Conservation (phyloP, 345 rosid genomes). For the Boechera divaricarpa region DNA sequence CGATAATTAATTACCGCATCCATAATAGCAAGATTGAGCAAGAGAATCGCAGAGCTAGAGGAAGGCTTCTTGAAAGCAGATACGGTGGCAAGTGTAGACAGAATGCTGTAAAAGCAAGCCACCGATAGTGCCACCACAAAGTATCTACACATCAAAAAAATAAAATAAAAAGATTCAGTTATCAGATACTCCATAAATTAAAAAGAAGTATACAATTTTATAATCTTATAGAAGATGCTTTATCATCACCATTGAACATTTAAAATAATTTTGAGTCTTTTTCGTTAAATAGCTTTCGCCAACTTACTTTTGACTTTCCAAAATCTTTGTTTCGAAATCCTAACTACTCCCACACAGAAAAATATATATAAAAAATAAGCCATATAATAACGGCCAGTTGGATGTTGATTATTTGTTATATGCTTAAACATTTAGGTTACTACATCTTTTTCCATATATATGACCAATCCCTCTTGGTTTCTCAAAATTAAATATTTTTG, state of each 20-base stretch:
- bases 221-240: slow-evolving; percentile 10
- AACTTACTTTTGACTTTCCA: slow-evolving; percentile 34
- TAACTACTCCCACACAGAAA: slow-evolving; percentile 34
- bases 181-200: not conserved
- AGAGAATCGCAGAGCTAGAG: slow-evolving; percentile 38
- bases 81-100: slow-evolving; percentile 59
- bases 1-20: slow-evolving; percentile 59
- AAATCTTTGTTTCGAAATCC: slow-evolving; percentile 20
- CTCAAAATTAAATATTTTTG: not conserved
- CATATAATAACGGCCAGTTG: slow-evolving; percentile 9
- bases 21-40: slow-evolving; percentile 55
- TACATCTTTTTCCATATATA: not conserved
- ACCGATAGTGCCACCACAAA: slow-evolving; percentile 70
- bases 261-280: not conserved
- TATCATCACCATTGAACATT: slow-evolving; percentile 7
- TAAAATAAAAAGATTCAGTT: not conserved
- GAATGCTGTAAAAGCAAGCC: slow-evolving; percentile 67
- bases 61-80: slow-evolving; percentile 52
- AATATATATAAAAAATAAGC: not conserved
- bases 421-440: not conserved
- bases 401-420: not conserved
- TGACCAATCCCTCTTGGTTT: slow-evolving; percentile 2
- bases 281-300: not conserved
- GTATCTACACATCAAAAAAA: slow-evolving; percentile 57
- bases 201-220: not conserved